phyloP scores from a whole-genome alignment of 352 stramenopile species.

The Elongisporangium senticosum region DNA sequence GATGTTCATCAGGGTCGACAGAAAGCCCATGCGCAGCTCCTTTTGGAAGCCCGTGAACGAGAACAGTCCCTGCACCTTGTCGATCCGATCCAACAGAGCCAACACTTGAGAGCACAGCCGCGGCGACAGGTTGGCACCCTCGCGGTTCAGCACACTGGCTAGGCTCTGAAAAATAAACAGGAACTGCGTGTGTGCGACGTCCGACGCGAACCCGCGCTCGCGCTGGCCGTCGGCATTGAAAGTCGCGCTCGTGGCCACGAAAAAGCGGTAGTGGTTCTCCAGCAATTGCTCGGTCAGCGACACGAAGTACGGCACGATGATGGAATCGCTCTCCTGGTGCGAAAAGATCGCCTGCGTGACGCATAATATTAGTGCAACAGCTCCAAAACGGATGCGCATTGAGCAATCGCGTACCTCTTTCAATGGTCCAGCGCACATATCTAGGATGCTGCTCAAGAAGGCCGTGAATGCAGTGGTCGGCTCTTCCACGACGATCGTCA shows the following conservation, averaged over 20 bases:
- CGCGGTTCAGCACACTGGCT: conserved; percentile 48
- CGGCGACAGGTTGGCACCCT: conserved; percentile 47
- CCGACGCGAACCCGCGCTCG: conserved; percentile 51
- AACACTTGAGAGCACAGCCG: conserved; percentile 74
- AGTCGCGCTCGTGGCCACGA: conserved; percentile 43
- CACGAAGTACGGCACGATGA: conserved; percentile 69
- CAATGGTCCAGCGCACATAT: conserved; percentile 70
- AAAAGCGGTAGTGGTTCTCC: conserved; percentile 80
- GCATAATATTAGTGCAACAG: neutral
- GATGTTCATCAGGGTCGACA: conserved; percentile 75
- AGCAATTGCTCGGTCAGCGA: conserved; percentile 66
- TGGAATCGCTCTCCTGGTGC: conserved; percentile 58
- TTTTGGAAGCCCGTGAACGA: conserved; percentile 65
- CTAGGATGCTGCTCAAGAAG: conserved; percentile 71
- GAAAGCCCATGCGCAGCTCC: conserved; percentile 68
- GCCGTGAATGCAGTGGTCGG: conserved; percentile 63
- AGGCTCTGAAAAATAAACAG: conserved; percentile 74
- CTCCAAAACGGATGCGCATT: no score
- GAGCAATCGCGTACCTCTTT: conserved; percentile 46
- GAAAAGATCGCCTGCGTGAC: conserved; percentile 60
- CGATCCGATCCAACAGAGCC: conserved; percentile 51
- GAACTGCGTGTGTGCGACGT: conserved; percentile 70
- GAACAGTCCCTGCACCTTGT: conserved; percentile 63
- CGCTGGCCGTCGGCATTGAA: conserved; percentile 45
- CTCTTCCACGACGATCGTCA: conserved; percentile 76